A percentile compares a stretch with the other conserved stretches of the same genome.
Conservation (phyloP, 2,329 filamentous ascomycete genomes). For the Parastagonospora avenae region DNA sequence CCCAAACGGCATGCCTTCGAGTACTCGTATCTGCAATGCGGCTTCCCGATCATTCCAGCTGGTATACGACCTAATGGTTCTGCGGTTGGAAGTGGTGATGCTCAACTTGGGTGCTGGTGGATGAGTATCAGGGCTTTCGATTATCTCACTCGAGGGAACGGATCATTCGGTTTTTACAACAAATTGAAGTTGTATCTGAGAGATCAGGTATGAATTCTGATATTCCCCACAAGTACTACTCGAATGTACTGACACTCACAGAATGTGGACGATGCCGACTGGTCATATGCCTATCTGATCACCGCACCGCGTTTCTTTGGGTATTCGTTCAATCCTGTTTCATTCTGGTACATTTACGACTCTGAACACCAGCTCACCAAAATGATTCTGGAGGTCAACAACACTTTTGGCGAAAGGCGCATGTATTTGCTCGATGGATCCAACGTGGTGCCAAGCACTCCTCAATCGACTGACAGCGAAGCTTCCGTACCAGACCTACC, state of each 20-base stretch:
- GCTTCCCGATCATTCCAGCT: slow-evolving; percentile 68
- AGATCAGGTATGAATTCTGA: slow-evolving; percentile 55
- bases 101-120: slow-evolving; percentile 54
- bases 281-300: slow-evolving; percentile 71
- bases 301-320: slow-evolving; percentile 72
- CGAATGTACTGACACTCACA: slow-evolving; percentile 40
- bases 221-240: background rate
- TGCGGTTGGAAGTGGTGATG: slow-evolving; percentile 25
- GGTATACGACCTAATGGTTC: slow-evolving; percentile 45
- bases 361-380: slow-evolving; percentile 61
- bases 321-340: slow-evolving; percentile 76
- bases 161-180: slow-evolving; percentile 60
- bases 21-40: slow-evolving; percentile 73
- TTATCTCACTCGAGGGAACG: slow-evolving; percentile 63
- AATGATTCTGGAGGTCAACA: slow-evolving; percentile 76
- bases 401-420: slow-evolving; percentile 74
- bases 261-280: slow-evolving; percentile 63
- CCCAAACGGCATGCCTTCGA: slow-evolving; percentile 71
- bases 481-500: slow-evolving; percentile 4
- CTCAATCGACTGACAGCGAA: slow-evolving; percentile 17
- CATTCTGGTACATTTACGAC: slow-evolving; percentile 80
- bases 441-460: slow-evolving; percentile 34
- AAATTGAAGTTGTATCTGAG: slow-evolving; percentile 67
- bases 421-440: slow-evolving; percentile 64
- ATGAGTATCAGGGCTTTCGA: slow-evolving; percentile 65